Conservation (phyloP, 2,329 filamentous ascomycete species). For the Mycogone perniciosa region DNA sequence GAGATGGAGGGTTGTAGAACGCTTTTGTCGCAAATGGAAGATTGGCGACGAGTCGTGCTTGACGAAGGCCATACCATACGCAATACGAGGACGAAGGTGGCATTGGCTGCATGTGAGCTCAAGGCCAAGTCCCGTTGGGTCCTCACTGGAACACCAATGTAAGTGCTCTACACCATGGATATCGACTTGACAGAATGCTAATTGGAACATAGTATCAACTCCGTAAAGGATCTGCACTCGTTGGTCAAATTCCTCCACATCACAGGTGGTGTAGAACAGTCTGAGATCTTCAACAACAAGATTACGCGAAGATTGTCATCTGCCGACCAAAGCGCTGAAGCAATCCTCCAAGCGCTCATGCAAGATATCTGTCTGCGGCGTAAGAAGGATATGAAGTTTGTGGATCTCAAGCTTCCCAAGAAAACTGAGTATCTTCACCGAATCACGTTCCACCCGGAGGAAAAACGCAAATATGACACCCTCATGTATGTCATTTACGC, state of each 20-base stretch:
- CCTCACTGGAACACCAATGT: constrained; percentile 74
- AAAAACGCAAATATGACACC: constrained; percentile 70
- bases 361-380: constrained; percentile 72
- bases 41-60: constrained; percentile 74
- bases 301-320: constrained; percentile 57
- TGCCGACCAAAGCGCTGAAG: constrained; percentile 51
- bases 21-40: constrained; percentile 26
- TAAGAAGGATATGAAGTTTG: constrained; percentile 82
- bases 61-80: constrained; percentile 81
- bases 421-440: constrained; percentile 73
- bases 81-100: constrained; percentile 66
- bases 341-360: constrained; percentile 70
- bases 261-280: constrained; percentile 66
- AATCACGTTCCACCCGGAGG: constrained; percentile 65
- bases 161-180: constrained; percentile 22
- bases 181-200: constrained; percentile 15
- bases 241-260: constrained; percentile 71
- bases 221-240: constrained; percentile 72
- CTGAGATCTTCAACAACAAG: constrained; percentile 63
- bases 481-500: constrained; percentile 48
- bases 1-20: constrained; percentile 46
- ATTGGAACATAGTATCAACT: constrained; percentile 56
- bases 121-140: constrained; percentile 71
- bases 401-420: constrained; percentile 71
- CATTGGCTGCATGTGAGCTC: constrained; percentile 61